These are phyloP conservation scores for Myriosclerotinia scirpicola DNA, from an alignment of 2,329 filamentous ascomycete genomes.

Conservation along the genomic window DNA sequence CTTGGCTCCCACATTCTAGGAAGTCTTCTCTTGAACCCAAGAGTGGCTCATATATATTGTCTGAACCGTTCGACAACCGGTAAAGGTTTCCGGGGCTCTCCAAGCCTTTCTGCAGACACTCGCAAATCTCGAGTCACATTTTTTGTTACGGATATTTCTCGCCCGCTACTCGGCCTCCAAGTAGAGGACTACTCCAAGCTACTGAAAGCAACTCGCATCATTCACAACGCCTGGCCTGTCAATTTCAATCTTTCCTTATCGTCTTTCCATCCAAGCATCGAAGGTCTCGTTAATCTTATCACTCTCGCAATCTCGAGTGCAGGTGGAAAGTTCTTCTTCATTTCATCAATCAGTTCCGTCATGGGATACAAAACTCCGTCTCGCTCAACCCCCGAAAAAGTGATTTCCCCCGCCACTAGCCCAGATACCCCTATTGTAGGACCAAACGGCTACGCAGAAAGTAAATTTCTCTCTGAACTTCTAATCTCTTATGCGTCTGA, in stretches of 20 bases:
- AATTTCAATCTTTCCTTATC: conserved; percentile 33
- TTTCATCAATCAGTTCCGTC: conserved; percentile 35
- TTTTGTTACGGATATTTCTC: neutral
- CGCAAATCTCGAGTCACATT: conserved; percentile 4
- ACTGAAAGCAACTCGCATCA: conserved; percentile 33
- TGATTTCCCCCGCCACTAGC: neutral
- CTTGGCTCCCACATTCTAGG: too few relatives aligned
- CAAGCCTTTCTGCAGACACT: neutral
- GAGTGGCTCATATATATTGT: conserved; percentile 2
- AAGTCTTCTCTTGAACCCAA: too few relatives aligned
- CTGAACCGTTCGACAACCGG: neutral
- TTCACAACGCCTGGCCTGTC: neutral
- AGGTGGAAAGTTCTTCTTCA: conserved; percentile 33
- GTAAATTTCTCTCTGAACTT: conserved; percentile 37
- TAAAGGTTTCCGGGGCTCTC: too few relatives aligned
- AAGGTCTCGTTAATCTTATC: conserved; percentile 43
- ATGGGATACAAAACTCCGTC: conserved; percentile 39
- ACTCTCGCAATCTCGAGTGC: conserved; percentile 22
- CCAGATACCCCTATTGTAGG: conserved; percentile 1
- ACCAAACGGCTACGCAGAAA: conserved; percentile 35
- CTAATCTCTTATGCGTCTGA: conserved; percentile 46
- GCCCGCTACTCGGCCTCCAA: neutral
- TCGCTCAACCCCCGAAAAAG: conserved; percentile 10
- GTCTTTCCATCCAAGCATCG: conserved; percentile 42
- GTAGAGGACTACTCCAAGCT: conserved; percentile 40